Conservation (phyloP, 2,329 filamentous ascomycete genomes). For the Ophiostoma australiae region DNA sequence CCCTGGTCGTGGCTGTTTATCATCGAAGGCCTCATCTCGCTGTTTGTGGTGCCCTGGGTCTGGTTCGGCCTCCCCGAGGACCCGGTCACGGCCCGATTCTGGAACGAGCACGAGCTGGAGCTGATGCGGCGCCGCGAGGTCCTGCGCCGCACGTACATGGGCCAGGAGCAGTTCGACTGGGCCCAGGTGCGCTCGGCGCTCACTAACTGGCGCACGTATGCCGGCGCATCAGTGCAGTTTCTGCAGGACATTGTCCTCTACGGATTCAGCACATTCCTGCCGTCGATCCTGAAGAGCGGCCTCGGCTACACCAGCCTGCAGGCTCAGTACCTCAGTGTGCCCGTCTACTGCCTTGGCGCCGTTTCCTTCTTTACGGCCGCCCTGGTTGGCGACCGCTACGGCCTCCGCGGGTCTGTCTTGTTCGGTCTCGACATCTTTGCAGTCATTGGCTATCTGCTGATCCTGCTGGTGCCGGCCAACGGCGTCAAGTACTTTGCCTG, state of each 20-base stretch:
- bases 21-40: neutral
- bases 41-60: neutral
- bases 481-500: neutral
- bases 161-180: neutral
- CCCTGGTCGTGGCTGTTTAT: neutral
- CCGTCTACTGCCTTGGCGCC: neutral
- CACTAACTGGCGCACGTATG: neutral
- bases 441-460: neutral
- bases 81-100: neutral
- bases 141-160: neutral
- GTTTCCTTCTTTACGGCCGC: neutral
- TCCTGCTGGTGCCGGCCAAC: neutral
- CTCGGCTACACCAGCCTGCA: neutral
- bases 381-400: neutral
- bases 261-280: neutral
- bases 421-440: neutral
- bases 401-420: neutral
- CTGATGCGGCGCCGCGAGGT: neutral
- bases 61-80: neutral
- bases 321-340: neutral
- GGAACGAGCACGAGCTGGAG: neutral
- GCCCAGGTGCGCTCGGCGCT: neutral
- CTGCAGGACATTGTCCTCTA: neutral
- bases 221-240: neutral
- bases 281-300: neutral